Percentiles rank a stretch among this genome's conserved stretches.
These are phyloP conservation scores for Pigoraptor vietnamica DNA, from an alignment of 78 protist genomes.

Conservation along the genomic window DNA sequence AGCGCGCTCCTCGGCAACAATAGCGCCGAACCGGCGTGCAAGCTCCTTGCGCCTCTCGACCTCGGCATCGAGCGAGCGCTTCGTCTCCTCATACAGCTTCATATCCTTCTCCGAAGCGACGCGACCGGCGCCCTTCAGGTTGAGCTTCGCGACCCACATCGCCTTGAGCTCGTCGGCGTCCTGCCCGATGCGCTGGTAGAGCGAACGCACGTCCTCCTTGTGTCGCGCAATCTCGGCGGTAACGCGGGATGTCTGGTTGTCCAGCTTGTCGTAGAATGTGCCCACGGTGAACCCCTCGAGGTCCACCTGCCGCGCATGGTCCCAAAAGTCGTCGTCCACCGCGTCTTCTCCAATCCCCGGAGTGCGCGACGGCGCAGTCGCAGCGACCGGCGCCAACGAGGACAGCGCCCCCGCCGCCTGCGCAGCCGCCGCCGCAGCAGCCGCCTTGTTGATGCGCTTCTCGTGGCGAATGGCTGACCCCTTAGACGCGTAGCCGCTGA, in stretches of 20 bases:
- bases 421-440: neutral
- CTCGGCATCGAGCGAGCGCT: neutral
- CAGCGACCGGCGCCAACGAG: too few relatives aligned
- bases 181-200: slow-evolving; percentile 29
- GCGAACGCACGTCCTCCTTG: slow-evolving; percentile 6
- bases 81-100: neutral
- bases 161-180: slow-evolving; percentile 33
- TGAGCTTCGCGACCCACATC: neutral
- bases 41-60: neutral
- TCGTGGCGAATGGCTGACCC: neutral
- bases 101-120: neutral
- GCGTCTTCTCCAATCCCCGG: neutral
- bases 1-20: neutral
- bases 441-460: neutral
- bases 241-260: slow-evolving; percentile 27
- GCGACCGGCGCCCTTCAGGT: neutral
- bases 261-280: slow-evolving; percentile 42
- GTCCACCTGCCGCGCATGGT: slow-evolving; percentile 33
- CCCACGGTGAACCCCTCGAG: slow-evolving; percentile 43
- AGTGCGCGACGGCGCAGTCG: neutral
- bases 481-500: slow-evolving; percentile 17
- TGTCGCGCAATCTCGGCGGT: slow-evolving; percentile 15
- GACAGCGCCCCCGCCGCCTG: neutral
- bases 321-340: slow-evolving; percentile 44
- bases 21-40: neutral